Percentiles rank a stretch among this genome's conserved stretches.
Conservation (phyloP, 2,329 filamentous ascomycete species). For the Aspergillus persii region DNA sequence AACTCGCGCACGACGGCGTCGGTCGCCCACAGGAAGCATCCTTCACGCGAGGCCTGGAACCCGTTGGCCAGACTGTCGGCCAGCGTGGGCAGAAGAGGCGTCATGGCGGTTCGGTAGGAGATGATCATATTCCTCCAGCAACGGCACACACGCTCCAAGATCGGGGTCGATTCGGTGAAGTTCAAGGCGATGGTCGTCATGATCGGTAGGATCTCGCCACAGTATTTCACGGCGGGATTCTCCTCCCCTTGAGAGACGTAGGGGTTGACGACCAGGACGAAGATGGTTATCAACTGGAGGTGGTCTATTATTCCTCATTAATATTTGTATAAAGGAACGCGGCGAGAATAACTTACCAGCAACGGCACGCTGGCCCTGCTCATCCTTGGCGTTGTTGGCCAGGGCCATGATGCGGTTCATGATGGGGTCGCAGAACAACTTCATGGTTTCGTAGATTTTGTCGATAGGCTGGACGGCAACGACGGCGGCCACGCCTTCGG, state of each 20-base stretch:
- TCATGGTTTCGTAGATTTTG: constrained; percentile 80
- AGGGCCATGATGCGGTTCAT: constrained; percentile 81
- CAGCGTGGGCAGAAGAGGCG: constrained; percentile 77
- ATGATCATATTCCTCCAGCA: constrained; percentile 98
- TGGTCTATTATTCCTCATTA: constrained; percentile 59
- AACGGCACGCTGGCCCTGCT: constrained; percentile 79
- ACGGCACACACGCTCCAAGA: constrained; percentile 88
- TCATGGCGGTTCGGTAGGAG: constrained; percentile 86
- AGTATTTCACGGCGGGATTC: constrained; percentile 93
- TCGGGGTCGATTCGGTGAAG: constrained; percentile 81
- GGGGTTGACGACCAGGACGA: constrained; percentile 75
- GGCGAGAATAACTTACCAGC: constrained; percentile 57
- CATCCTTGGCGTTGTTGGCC: constrained; percentile 79
- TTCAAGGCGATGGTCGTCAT: constrained; percentile 82
- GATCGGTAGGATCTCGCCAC: constrained; percentile 87
- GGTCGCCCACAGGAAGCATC: constrained; percentile 98
- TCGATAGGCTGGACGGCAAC: constrained; percentile 79
- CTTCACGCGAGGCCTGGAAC: constrained; percentile 82
- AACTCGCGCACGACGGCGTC: constrained; percentile 94
- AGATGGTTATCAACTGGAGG: constrained; percentile 86
- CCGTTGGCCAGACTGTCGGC: constrained; percentile 85
- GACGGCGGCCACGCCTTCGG: constrained; percentile 89
- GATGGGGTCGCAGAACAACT: constrained; percentile 89
- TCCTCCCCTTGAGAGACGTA: constrained; percentile 68
- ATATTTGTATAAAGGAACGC: background rate